Base-by-base conservation (phyloP, 2,329 filamentous ascomycete genomes). In the Hypoxylon sp. region DNA sequence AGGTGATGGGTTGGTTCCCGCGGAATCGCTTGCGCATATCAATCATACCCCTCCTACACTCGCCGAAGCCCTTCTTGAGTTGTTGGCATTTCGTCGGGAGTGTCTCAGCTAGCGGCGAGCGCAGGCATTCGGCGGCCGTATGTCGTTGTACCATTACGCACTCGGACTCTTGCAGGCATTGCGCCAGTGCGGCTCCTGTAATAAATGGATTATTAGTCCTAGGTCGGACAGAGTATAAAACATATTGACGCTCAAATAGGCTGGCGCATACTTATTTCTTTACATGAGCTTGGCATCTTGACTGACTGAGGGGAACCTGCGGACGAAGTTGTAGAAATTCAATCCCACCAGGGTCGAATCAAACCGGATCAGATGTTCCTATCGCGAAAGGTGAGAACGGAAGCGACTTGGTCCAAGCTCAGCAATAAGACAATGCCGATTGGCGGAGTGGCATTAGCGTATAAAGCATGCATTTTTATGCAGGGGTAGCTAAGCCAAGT, bases 1-100 rank as follows among this genome's bases (percentile, higher is more conserved):
- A 88, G 23, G 89, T 85, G 71, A 97, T 90, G 59, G 96, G 94
- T 79, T 93, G 89, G 83, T 98, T 98, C 64, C 96, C 96, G 61
- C 96, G 89, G 82, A 99, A 98, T 34, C 96, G 91, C 84, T 98
- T 98, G 79, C 96, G 93, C 96, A 99, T 99, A 80, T 99, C 96
- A 74, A 98, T 92, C 89, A 97, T 89, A 72, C 96, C 96, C 72
- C 95, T 92, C 77, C 97, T 97, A 87, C 96, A 99, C 79, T 98
- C 93, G 79, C 93, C 92, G 76, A 97, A 96, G 49, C 94, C 93
- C 79, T 93, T 94, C 79, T 95, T 93, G 66, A 99, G 87, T 81
- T 98, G 95, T 79, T 95, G 93, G 82, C 96, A 99, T 81, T 91
- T 90, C 23, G 88, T 90, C 19, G 96, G 95, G 13, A 99, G 89